Base-by-base conservation (phyloP, 129 eudicot genomes). In the Logfia minima region DNA sequence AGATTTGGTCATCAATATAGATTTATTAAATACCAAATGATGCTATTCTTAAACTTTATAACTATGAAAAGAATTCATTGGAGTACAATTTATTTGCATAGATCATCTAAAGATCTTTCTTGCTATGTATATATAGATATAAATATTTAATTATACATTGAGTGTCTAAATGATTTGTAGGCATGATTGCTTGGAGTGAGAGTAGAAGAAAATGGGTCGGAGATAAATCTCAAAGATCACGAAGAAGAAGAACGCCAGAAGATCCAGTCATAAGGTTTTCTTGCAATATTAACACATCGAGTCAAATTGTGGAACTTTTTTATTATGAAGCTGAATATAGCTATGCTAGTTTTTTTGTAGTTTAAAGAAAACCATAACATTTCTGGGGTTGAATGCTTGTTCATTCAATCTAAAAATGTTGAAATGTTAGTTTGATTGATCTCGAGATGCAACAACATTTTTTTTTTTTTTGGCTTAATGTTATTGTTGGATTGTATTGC, bases 221-320 rank as follows among this genome's bases (percentile, higher is more conserved):
- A 65, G 88, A 87, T 80, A 72, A 71, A 81, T 83, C 91, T 79
- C 86, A 72, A 78, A 84, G 82, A 76, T 68, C 84, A 48, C 77
- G 48, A 59, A 80, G 84, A 75, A 79, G 28, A 80, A 87, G 81
- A 68, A 77, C 68, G 34, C 81, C 82, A 48, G 89, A 85, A 81
- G 92, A 90, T 80, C 90, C 88, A 17, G 84, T 87, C 74, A 90
- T 87, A 82, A 87, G 96, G 96, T 90, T 41, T 34, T 19, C 24
- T 35, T 72, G 45, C 22, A 72, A 72, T 34, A 32, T 31, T 6
- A 13, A 14, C 48, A 31, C 28, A 14, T 18, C 7, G 29, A 32
- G 45, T 60, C 56, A 28, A 62, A 10, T 65, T 66, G 22, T 23
- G 32, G 29, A 3, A 3, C 6, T 69, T 17, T 19, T 3, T n/a